Evolutionary conservation across 345 rosid genomes (phyloP).

Genomic region (Euphorbia tirucalli): DNA sequence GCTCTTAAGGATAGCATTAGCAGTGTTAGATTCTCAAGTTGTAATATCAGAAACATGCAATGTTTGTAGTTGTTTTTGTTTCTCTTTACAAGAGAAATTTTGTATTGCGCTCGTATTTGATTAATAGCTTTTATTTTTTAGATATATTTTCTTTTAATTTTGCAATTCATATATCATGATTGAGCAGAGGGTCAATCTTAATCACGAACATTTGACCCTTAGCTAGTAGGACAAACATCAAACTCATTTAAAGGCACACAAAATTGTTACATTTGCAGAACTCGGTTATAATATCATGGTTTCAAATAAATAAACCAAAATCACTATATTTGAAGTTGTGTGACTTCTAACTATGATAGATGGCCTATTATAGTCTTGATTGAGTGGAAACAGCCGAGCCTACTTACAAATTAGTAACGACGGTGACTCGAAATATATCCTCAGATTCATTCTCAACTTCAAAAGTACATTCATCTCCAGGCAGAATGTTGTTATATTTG

Average conservation of each 20-base stretch:
- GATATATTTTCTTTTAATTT: no score
- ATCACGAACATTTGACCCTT: no score
- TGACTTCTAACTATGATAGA: neutral
- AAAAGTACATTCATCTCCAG: conserved; percentile 37
- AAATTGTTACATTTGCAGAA: no score
- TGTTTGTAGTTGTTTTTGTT: no score
- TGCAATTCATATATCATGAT: no score
- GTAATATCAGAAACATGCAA: neutral
- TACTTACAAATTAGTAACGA: neutral
- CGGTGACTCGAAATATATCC: conserved; percentile 7
- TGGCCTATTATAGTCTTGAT: neutral
- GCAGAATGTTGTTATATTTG: conserved; percentile 27
- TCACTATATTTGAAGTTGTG: neutral
- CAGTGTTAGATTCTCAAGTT: neutral
- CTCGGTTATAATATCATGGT: no score
- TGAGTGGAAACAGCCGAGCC: neutral
- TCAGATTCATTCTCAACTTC: conserved; percentile 1
- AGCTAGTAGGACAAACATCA: no score
- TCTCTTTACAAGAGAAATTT: no score
- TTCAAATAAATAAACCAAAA: neutral
- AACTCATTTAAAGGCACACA: no score
- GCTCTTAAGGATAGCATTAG: neutral
- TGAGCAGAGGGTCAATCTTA: no score
- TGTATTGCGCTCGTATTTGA: no score
- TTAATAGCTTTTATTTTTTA: no score